Evolutionary conservation across 331 rosid species (phyloP), one percentile per base, ranked within the genome.

Genomic region (Spiraea crenata): DNA sequence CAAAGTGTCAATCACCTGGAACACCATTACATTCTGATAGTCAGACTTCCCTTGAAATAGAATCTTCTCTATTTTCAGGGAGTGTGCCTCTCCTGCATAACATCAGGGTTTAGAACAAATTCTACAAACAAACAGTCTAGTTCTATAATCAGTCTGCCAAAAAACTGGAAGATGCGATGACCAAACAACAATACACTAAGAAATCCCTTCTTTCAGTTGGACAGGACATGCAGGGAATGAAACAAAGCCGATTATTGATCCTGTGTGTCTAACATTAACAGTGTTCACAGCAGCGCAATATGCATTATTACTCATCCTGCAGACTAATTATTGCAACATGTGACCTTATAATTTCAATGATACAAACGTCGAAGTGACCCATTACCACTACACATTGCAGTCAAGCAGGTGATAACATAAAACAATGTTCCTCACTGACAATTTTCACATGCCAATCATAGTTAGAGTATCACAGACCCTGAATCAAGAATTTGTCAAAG

Each of bases 1-100:
- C 15, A 6, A 72, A 74, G 51, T 49, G 44, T 52, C n/a, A 48
- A 19, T 48, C 75, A 88, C 99, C 99, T 95, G 96, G 71, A 95
- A 95, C 75, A 95, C 92, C 93, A 95, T 82, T 70, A 95, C 96
- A 75, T 86, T 77, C 87, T 95, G 99, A 77, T 83, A 95, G 1
- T 95, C 96, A 59, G 99, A 95, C 78, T 95, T 91, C 40, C 90
- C 99, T 74, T 91, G 88, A 76, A 89, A 95, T 66, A 95, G 70
- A 78, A 91, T 72, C 81, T 91, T 86, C 81, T 95, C 98, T 69
- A 95, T 84, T 83, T 95, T 95, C 89, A 95, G 89, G 67, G 99
- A 95, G 79, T 95, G 99, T 4, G 99, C 99, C 86, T 95, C 99
- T 55, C 99, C 99, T 95, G 82, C 74, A 80, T 45, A 15, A 57